A percentile compares a stretch with the other conserved stretches of the same genome.
These are phyloP conservation scores for Chrysoporthe puriensis DNA, from an alignment of 2,329 filamentous ascomycete species.

Conservation along the genomic window DNA sequence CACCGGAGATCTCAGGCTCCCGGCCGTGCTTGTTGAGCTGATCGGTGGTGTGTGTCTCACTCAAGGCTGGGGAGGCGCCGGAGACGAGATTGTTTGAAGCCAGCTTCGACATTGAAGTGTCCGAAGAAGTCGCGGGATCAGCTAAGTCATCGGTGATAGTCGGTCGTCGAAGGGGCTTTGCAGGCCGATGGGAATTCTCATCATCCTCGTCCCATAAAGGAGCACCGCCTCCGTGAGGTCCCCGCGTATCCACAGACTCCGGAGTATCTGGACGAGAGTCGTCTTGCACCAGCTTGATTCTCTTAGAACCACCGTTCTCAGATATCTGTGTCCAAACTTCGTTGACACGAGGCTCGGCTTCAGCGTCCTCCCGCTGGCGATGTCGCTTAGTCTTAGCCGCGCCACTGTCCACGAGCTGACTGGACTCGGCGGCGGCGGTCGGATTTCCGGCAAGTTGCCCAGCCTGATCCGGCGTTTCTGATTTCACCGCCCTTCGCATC, in stretches of 20 bases:
- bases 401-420: slow-evolving; percentile 1
- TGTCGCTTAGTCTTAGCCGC: slow-evolving; percentile 11
- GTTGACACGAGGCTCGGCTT: slow-evolving; percentile 36
- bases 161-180: slow-evolving; percentile 22
- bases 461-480: slow-evolving; percentile 25
- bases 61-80: neutral
- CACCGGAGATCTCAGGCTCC: neutral
- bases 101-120: neutral
- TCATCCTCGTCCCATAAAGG: slow-evolving; percentile 6
- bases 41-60: neutral
- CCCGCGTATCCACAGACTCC: slow-evolving; percentile 13
- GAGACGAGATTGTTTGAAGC: neutral
- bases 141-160: slow-evolving; percentile 6
- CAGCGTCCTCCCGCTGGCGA: slow-evolving; percentile 18
- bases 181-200: neutral
- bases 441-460: slow-evolving; percentile 33
- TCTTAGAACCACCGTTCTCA: slow-evolving; percentile 44
- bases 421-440: slow-evolving; percentile 11
- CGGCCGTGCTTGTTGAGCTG: neutral
- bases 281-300: slow-evolving; percentile 42
- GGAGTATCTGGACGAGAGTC: slow-evolving; percentile 23
- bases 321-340: slow-evolving; percentile 47
- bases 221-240: slow-evolving; percentile 2
- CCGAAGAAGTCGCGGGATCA: slow-evolving; percentile 6
- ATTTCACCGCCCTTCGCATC: slow-evolving; percentile 41